Conservation (phyloP, 352 stramenopile species). For the Phytophthora agathidicida region DNA sequence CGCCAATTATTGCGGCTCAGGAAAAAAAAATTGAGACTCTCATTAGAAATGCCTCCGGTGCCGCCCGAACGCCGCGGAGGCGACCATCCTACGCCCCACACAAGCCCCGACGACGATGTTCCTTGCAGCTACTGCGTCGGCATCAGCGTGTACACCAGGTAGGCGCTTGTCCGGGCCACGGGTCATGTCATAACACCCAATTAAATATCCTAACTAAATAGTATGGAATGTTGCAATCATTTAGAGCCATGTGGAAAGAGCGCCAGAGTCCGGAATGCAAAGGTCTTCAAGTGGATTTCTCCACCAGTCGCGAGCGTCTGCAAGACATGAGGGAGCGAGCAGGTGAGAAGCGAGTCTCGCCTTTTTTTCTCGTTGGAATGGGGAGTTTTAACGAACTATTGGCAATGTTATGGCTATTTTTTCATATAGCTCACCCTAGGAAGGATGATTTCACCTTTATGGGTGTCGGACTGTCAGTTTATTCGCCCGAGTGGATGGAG, state of each 20-base stretch:
- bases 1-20: too few species aligned
- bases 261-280: constrained; percentile 57
- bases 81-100: constrained; percentile 3
- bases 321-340: constrained; percentile 53
- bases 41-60: constrained; percentile 32
- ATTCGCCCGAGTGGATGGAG: constrained; percentile 64
- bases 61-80: constrained; percentile 29
- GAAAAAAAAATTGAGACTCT: too few species aligned
- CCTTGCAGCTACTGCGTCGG: constrained; percentile 66
- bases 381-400: constrained; percentile 9
- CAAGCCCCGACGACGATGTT: constrained; percentile 1
- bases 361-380: constrained; percentile 1
- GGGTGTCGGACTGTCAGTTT: constrained; percentile 65
- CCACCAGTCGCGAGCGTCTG: constrained; percentile 44
- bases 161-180: constrained; percentile 1
- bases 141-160: constrained; percentile 77
- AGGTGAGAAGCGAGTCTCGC: constrained; percentile 29
- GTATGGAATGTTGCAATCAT: constrained; percentile 7
- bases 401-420: constrained; percentile 9
- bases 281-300: constrained; percentile 55
- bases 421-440: constrained; percentile 41
- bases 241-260: constrained; percentile 61
- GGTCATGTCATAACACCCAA: neutral
- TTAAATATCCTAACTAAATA: neutral
- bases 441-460: constrained; percentile 66